A percentile compares a stretch with the other conserved stretches of the same genome.
Evolutionary conservation across 2,329 filamentous ascomycete species (phyloP).

Genomic region (Trichophyton verrucosum): DNA sequence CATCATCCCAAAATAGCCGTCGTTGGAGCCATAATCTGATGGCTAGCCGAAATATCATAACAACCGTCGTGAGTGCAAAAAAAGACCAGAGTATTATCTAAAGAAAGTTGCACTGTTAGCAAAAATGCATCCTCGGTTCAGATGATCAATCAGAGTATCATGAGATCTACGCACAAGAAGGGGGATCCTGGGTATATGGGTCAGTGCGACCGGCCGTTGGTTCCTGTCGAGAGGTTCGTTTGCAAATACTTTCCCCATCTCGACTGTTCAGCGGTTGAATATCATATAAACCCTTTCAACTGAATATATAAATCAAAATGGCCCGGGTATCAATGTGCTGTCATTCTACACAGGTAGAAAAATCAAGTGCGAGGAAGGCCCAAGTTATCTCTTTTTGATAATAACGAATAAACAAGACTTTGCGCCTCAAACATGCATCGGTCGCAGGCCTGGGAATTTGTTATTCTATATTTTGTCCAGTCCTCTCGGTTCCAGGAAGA

Average conservation of each 20-base stretch:
- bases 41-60: conserved; percentile 5
- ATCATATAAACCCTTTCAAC: no score
- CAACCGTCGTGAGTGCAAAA: conserved; percentile 8
- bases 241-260: not conserved
- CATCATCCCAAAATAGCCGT: conserved; percentile 11
- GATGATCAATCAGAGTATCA: no score
- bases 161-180: conserved; percentile 1
- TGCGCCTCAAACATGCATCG: not conserved
- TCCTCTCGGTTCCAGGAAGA: not conserved
- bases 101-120: not conserved
- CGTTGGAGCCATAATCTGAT: conserved; percentile 11
- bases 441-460: no score
- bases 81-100: conserved; percentile 10
- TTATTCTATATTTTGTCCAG: not conserved
- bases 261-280: not conserved
- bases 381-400: not conserved
- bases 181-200: not conserved
- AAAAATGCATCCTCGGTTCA: not conserved
- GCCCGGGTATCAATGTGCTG: not conserved
- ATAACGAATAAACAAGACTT: not conserved
- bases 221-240: no score
- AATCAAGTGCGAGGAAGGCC: not conserved
- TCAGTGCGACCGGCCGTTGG: not conserved
- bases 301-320: not conserved
- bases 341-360: not conserved